Base-by-base conservation (phyloP, 306 rosid species). In the Hippophae gyantsensis region DNA sequence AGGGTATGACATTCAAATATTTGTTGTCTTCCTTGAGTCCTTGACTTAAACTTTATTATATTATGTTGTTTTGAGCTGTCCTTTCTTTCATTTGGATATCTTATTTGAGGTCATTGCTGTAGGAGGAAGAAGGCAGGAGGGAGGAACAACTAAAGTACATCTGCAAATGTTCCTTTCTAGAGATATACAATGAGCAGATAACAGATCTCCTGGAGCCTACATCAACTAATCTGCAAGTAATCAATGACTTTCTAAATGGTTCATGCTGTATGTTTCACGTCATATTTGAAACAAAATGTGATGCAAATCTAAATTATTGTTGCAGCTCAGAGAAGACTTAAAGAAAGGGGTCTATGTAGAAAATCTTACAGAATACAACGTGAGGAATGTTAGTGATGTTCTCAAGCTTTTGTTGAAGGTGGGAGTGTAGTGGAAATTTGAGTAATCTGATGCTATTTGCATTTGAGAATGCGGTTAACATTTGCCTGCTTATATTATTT, bases 321-420 rank as follows among this genome's bases (percentile, higher is more conserved):
- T 78, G 69, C 78, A 90, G 98, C 89, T 92, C 69, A 85, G 98
- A 79, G 98, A 92, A 79, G 98, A 92, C 78, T 50, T 73, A 89
- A 92, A 92, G 87, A 87, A 92, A 83, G 98, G 98, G 69, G 87
- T 92, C 49, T 79, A 92, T 9, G 98, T 87, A 42, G 96, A 92
- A 61, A 87, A 83, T 74, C 96, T 92, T 27, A 79, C 92, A 41
- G 96, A 92, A 78, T 74, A 78, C 58, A 57, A 61, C 18, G 98
- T 85, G 79, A 73, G 56, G 67, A 78, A 87, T 57, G 89, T 87
- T 56, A 65, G 78, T 73, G 98, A 85, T 76, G 89, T 92, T 51
- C 81, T 83, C 78, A 68, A 79, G 80, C 98, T 92, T 73, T 72
- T 92, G 84, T 62, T 83, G 66, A 92, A 85, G 96, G 98, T 87